phyloP scores from a whole-genome alignment of 202 grass and related monocot species.

The Carex sylvatica region DNA sequence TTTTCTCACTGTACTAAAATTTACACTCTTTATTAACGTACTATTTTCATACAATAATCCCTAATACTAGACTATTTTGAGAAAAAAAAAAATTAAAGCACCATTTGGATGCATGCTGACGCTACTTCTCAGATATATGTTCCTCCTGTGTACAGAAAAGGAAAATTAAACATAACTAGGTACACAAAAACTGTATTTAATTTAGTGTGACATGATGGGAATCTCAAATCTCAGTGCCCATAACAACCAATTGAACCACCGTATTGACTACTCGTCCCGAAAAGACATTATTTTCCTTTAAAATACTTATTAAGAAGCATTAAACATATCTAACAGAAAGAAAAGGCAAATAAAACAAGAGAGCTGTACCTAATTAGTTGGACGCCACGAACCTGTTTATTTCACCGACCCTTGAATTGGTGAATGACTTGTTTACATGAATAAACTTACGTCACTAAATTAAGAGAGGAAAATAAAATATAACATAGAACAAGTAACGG shows the following conservation, averaged over 20 bases:
- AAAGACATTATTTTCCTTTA: background rate
- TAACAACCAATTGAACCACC: slow-evolving; percentile 5
- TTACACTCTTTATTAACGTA: too few species aligned
- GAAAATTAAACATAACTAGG: background rate
- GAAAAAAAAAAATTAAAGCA: too few species aligned
- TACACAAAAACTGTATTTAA: background rate
- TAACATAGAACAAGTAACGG: background rate
- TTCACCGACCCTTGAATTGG: background rate
- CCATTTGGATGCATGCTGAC: too few species aligned
- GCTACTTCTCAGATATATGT: background rate
- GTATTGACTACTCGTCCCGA: background rate
- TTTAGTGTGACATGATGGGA: background rate
- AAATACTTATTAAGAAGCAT: background rate
- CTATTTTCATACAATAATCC: too few species aligned
- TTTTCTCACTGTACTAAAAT: too few species aligned
- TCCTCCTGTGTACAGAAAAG: background rate
- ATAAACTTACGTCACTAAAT: background rate
- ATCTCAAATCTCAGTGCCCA: background rate
- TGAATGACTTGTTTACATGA: background rate
- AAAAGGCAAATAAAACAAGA: background rate
- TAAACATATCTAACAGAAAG: background rate
- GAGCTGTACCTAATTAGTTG: background rate
- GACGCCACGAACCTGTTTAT: background rate
- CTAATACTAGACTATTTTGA: too few species aligned
- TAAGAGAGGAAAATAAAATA: background rate